Evolutionary conservation across 345 rosid species (phyloP), one percentile per base, ranked within the genome.

Genomic region (Acer negundo): DNA sequence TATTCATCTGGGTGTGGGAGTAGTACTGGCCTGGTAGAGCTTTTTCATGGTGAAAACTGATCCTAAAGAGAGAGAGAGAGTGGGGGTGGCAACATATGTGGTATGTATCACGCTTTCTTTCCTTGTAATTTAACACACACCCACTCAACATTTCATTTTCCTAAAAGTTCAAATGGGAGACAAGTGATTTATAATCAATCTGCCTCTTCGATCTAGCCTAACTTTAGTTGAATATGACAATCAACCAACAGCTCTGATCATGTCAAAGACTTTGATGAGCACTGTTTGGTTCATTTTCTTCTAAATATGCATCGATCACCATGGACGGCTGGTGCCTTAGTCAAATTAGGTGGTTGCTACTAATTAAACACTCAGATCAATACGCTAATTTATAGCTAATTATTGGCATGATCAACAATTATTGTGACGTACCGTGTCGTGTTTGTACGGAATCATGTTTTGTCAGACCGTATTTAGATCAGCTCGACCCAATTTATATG

Each of bases 31-130:
- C 38, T 35, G 58, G n/a, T 53, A 53, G 58, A 53, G 7, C 58
- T 59, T 8, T 26, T 56, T 11, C 22, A n/a, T 80, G 65, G 61
- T 35, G 49, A 47, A 66, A 74, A 46, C 51, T 64, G 15, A 22
- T 17, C 72, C 42, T 40, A 70, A 62, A 7, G 40, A 75, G 22
- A 46, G n/a, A 42, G 69, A 23, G n/a, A 68, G 17, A 65, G 42
- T 17, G 44, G 23, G 22, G 55, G 16, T 42, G 28, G 44, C 44
- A 63, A 63, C 67, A 12, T 46, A 12, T 63, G 13, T 16, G 58
- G 4, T 4, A 4, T 4, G 40, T 12, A 38, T 65, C 67, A 77
- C 68, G 62, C 74, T 61, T 76, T 46, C 49, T n/a, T 76, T 47
- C 22, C 67, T 63, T 7, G 11, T 68, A 46, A 10, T 46, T 46